phyloP scores from a whole-genome alignment of 1,139 yeast genomes.

The Zygosaccharomyces pseudobailii region DNA sequence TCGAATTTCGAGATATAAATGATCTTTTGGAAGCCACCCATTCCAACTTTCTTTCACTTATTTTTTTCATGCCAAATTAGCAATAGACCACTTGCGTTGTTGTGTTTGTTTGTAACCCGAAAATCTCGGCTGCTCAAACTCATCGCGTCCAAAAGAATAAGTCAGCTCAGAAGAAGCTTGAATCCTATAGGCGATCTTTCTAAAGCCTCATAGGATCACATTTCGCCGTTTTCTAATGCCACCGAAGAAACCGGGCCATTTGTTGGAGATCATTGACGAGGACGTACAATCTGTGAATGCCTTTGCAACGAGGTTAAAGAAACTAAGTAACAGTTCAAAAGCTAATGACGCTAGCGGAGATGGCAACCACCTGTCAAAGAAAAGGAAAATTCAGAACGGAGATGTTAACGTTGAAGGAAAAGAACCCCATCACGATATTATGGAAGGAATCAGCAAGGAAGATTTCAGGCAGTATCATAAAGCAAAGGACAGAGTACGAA shows the following conservation, averaged over 20 bases:
- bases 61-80: too few species aligned
- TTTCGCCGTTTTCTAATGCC: background rate
- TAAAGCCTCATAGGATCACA: too few species aligned
- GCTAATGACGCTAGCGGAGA: slow-evolving; percentile 1
- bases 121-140: too few species aligned
- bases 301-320: slow-evolving; percentile 30
- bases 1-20: too few species aligned
- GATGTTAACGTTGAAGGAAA: background rate
- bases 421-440: slow-evolving; percentile 3
- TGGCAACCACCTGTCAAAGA: slow-evolving; percentile 5
- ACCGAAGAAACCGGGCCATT: slow-evolving; percentile 21
- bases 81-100: too few species aligned
- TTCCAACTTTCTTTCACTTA: too few species aligned
- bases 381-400: slow-evolving; percentile 4
- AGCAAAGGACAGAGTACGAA: slow-evolving; percentile 65
- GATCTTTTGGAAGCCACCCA: too few species aligned
- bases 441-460: slow-evolving; percentile 30
- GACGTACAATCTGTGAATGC: slow-evolving; percentile 39
- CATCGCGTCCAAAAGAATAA: too few species aligned
- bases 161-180: too few species aligned
- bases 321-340: slow-evolving; percentile 3
- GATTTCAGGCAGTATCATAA: slow-evolving; percentile 62
- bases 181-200: too few species aligned
- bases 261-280: slow-evolving; percentile 39
- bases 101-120: too few species aligned